Percentiles rank a stretch among this genome's conserved stretches.
Conservation (phyloP, 2,329 filamentous ascomycete genomes). For the Mycosphaerella sp. region DNA sequence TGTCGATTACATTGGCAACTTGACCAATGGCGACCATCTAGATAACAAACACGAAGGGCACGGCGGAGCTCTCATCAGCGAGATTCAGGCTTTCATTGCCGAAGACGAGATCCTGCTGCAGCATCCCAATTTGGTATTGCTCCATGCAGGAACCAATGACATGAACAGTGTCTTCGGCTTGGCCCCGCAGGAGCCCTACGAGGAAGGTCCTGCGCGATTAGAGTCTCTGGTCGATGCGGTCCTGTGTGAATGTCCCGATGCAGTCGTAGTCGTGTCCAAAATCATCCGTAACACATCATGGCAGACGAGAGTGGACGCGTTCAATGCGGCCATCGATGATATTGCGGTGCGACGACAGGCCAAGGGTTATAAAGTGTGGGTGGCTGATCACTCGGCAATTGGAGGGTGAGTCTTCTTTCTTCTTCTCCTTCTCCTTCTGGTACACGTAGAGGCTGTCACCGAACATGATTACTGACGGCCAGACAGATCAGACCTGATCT, state of each 20-base stretch:
- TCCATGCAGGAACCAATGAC: conserved; percentile 35
- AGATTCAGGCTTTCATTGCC: conserved; percentile 6
- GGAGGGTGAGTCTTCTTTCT: conserved; percentile 1
- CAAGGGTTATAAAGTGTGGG: conserved; percentile 25
- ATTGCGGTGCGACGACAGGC: conserved; percentile 21
- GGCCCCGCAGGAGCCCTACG: conserved; percentile 20
- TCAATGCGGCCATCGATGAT: conserved; percentile 25
- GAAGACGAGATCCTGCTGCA: conserved; percentile 10
- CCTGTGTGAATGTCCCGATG: conserved; percentile 27
- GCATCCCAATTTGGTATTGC: conserved; percentile 32
- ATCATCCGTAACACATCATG: conserved; percentile 27
- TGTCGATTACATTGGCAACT: conserved; percentile 13
- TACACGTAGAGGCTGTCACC: too few species aligned
- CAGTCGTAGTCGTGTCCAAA: conserved; percentile 36
- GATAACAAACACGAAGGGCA: conserved; percentile 16
- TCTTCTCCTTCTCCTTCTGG: too few species aligned
- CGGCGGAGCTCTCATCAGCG: conserved; percentile 9
- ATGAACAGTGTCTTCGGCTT: conserved; percentile 17
- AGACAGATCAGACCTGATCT: not conserved
- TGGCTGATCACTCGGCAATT: conserved; percentile 24
- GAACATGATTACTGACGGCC: not conserved
- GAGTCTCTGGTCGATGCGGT: conserved; percentile 32
- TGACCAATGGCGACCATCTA: conserved; percentile 10
- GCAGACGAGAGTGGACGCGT: conserved; percentile 19
- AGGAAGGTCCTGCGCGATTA: conserved; percentile 32